Conservation (phyloP, 2,329 filamentous ascomycete genomes). For the Hypoxylon sp. region DNA sequence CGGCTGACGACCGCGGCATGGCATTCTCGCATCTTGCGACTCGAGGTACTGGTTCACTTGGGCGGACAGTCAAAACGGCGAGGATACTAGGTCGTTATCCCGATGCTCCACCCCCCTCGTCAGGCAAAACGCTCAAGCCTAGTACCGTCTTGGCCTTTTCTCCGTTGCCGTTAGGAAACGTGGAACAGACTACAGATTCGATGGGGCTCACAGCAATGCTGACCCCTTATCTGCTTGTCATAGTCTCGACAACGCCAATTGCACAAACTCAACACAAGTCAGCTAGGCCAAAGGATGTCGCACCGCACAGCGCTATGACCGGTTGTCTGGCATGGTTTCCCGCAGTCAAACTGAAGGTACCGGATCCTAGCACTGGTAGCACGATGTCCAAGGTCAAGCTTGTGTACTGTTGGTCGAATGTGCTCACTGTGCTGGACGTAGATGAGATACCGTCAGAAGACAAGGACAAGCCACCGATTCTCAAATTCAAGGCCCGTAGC, state of each 20-base stretch:
- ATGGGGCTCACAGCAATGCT: conserved; percentile 94
- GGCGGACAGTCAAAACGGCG: conserved; percentile 85
- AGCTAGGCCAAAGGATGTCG: conserved; percentile 87
- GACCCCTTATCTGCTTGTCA: conserved; percentile 93
- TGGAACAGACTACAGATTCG: conserved; percentile 85
- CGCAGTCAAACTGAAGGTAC: conserved; percentile 86
- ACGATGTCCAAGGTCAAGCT: conserved; percentile 83
- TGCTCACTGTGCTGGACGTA: conserved; percentile 92
- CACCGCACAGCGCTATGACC: conserved; percentile 88
- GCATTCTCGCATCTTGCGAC: conserved; percentile 97
- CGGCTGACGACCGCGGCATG: conserved; percentile 95
- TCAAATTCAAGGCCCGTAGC: conserved; percentile 83
- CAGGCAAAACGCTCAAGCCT: conserved; percentile 79
- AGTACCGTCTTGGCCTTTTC: conserved; percentile 95
- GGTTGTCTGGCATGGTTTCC: conserved; percentile 98
- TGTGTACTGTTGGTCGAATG: conserved; percentile 98
- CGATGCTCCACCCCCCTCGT: conserved; percentile 65
- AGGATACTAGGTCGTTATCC: conserved; percentile 93
- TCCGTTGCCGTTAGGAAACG: conserved; percentile 90
- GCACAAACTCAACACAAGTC: conserved; percentile 97
- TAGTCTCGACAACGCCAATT: conserved; percentile 95
- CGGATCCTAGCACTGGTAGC: conserved; percentile 71
- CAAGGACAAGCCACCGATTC: conserved; percentile 77
- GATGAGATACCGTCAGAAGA: conserved; percentile 74
- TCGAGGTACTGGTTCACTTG: conserved; percentile 85